Evolutionary conservation across 106 monocot species (phyloP).

Genomic region (Platanthera guangdongensis): DNA sequence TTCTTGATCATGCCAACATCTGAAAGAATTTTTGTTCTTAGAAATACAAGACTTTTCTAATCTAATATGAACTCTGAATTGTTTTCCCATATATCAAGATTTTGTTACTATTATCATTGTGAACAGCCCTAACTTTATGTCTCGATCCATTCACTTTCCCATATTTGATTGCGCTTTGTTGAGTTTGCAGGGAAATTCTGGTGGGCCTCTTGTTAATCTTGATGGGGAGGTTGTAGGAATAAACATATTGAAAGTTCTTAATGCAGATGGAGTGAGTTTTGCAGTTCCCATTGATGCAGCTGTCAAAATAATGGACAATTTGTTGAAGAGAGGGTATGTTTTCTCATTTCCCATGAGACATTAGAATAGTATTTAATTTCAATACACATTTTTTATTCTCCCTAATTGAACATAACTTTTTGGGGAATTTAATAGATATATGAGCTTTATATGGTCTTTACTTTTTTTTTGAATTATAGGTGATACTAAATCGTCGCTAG

Average conservation of each 20-base stretch:
- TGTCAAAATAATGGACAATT: constrained; percentile 69
- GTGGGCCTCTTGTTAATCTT: constrained; percentile 90
- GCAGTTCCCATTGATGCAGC: constrained; percentile 85
- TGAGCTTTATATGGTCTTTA: background rate
- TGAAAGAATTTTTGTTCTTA: background rate
- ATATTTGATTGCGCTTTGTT: background rate
- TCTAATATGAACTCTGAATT: background rate
- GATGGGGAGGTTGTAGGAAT: constrained; percentile 95
- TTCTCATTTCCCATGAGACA: background rate
- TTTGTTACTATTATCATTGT: background rate
- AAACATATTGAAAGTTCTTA: constrained; percentile 74
- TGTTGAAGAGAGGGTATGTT: constrained; percentile 69
- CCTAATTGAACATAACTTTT: background rate
- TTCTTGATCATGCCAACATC: background rate
- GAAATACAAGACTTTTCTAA: background rate
- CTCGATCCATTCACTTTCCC: background rate
- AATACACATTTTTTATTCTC: background rate
- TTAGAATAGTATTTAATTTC: background rate
- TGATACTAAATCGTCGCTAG: background rate
- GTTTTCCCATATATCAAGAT: background rate
- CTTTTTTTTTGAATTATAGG: background rate
- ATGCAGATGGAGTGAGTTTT: constrained; percentile 90
- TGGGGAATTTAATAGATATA: background rate
- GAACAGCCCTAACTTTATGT: background rate
- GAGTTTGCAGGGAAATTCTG: constrained; percentile 75